Evolutionary conservation across 78 protist genomes (phyloP).

Genomic region (Protostelium mycophagum): DNA sequence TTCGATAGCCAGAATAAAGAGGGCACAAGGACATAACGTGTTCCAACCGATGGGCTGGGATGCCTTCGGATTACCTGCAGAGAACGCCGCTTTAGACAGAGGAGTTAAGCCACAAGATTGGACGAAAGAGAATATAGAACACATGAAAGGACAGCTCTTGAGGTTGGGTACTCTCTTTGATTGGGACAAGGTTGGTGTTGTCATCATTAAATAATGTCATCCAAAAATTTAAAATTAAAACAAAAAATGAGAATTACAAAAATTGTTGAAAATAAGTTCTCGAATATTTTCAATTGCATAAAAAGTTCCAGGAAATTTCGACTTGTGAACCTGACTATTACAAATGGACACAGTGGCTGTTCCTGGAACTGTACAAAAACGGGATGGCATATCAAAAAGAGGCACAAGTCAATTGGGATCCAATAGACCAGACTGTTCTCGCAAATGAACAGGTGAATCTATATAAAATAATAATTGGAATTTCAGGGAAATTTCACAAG

Average conservation of each 20-base stretch:
- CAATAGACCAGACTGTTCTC: slow-evolving; percentile 84
- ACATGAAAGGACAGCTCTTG: slow-evolving; percentile 69
- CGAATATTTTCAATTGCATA: too few relatives aligned
- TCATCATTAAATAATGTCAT: too few relatives aligned
- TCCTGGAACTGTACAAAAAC: slow-evolving; percentile 48
- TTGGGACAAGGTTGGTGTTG: slow-evolving; percentile 46
- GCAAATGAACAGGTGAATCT: slow-evolving; percentile 85
- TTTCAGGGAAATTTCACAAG: too few relatives aligned
- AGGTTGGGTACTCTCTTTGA: slow-evolving; percentile 54
- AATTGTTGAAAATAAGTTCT: neutral
- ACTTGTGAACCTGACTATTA: slow-evolving; percentile 79
- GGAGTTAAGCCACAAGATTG: slow-evolving; percentile 64
- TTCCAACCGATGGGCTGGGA: slow-evolving; percentile 93
- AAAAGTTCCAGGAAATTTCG: slow-evolving; percentile 35
- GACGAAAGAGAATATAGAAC: slow-evolving; percentile 72
- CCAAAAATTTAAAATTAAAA: too few relatives aligned
- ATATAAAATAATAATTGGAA: too few relatives aligned
- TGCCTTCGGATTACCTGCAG: slow-evolving; percentile 91
- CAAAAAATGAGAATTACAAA: too few relatives aligned
- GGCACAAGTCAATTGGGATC: slow-evolving; percentile 86
- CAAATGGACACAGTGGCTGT: slow-evolving; percentile 93
- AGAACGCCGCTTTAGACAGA: slow-evolving; percentile 85
- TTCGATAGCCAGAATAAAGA: slow-evolving; percentile 58
- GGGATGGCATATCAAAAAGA: slow-evolving; percentile 78
- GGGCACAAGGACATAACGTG: slow-evolving; percentile 71